Evolutionary conservation across 169 alveolate genomes (phyloP).

Genomic region (Eimeria falciformis): DNA sequence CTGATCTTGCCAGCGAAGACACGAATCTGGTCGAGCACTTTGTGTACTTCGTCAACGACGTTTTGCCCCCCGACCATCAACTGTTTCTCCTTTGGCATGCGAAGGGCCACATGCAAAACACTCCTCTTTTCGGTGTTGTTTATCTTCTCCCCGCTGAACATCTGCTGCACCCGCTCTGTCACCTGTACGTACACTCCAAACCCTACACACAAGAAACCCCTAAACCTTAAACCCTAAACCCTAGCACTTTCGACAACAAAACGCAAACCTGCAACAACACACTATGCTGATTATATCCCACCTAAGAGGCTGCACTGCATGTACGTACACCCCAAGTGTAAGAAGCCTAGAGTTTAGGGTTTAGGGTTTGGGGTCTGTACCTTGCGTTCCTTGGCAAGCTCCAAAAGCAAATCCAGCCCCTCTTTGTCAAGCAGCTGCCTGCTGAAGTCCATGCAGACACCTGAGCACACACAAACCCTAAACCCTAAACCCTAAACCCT

Average conservation of each 20-base stretch:
- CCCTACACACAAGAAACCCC: too few relatives aligned
- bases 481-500: slow-evolving; percentile 2
- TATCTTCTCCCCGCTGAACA: slow-evolving; percentile 90
- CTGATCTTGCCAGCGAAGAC: slow-evolving; percentile 85
- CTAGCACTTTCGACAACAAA: neutral
- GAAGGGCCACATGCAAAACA: slow-evolving; percentile 97
- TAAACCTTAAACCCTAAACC: slow-evolving; percentile 17
- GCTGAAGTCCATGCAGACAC: slow-evolving; percentile 81
- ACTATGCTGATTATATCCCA: neutral
- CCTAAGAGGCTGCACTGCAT: neutral
- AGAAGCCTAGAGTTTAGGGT: slow-evolving; percentile 6
- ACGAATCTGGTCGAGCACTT: slow-evolving; percentile 85
- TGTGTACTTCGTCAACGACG: slow-evolving; percentile 81
- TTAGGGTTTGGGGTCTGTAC: slow-evolving; percentile 32
- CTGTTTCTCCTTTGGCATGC: slow-evolving; percentile 88
- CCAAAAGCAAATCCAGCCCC: slow-evolving; percentile 30
- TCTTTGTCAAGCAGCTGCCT: slow-evolving; percentile 76
- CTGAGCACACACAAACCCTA: slow-evolving; percentile 73
- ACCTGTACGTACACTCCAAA: slow-evolving; percentile 29
- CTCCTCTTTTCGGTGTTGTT: slow-evolving; percentile 97
- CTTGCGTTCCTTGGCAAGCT: slow-evolving; percentile 61
- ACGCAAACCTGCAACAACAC: neutral
- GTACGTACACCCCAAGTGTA: neutral
- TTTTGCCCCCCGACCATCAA: slow-evolving; percentile 81
- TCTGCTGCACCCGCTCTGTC: slow-evolving; percentile 57